Percentiles rank a stretch among this genome's conserved stretches.
Evolutionary conservation across 495 filamentous ascomycete genomes (phyloP).

Genomic region (Daldinia caldariorum): DNA sequence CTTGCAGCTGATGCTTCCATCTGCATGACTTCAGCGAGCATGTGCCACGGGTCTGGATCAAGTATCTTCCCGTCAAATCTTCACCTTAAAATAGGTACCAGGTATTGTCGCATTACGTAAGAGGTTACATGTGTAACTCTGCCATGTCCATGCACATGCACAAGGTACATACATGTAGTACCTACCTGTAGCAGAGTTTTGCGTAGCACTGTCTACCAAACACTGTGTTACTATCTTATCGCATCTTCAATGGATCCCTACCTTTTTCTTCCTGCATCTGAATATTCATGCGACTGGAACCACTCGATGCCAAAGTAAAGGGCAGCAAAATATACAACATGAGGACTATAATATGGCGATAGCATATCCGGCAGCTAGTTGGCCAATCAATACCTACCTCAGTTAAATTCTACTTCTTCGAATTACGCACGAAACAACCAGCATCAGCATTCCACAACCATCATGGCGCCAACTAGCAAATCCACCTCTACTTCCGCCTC

Average conservation of each 20-base stretch:
- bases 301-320: not conserved
- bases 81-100: not conserved
- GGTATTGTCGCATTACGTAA: not conserved
- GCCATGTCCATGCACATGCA: conserved; percentile 1
- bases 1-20: conserved; percentile 31
- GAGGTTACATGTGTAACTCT: not conserved
- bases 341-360: conserved; percentile 23
- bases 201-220: not conserved
- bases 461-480: conserved; percentile 44
- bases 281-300: not conserved
- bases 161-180: not conserved
- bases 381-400: not conserved
- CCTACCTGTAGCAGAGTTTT: not conserved
- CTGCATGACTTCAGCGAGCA: conserved; percentile 37
- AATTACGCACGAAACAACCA: not conserved
- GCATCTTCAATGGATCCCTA: conserved; percentile 11
- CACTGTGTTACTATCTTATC: conserved; percentile 38
- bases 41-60: conserved; percentile 32
- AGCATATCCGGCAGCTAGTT: not conserved
- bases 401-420: not conserved
- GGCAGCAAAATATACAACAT: not conserved
- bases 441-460: conserved; percentile 9
- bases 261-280: conserved; percentile 8
- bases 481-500: conserved; percentile 14
- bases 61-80: conserved; percentile 24